Evolutionary conservation across 1,284 basidiomycete genomes (phyloP), one percentile per base, ranked within the genome.

Genomic region (Moesziomyces sp.): DNA sequence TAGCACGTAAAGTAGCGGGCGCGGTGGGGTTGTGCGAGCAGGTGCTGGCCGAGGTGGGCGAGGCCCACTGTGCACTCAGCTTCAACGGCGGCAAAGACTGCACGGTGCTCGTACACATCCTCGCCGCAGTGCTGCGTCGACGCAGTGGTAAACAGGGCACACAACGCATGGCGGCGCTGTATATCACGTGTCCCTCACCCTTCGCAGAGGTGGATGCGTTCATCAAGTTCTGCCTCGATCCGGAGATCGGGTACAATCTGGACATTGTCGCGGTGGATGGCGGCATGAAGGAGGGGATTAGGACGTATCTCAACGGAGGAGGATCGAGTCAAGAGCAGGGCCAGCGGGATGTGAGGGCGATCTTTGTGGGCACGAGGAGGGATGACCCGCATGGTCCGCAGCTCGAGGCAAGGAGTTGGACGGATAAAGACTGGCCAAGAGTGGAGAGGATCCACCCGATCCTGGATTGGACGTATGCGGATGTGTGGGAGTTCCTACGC

Each of bases 81-180:
- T 99, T 97, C 86, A 99, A 99, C 77, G 96, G 96, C 14, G 96
- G 96, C 46, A 99, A 99, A 84, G 96, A 99, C 83, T 98, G 61
- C 84, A 98, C 95, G 0, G 94, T 98, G 13, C 88, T 99, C 23
- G 87, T 98, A 3, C 95, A 97, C 84, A 89, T 99, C 40, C 91
- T 93, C 52, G 90, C 91, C 3, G 92, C 90, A 10, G 83, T 84
- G 6, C 89, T 89, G 14, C 86, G 94, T 55, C 62, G 74, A 4
- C 38, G 88, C 87, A 35, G 46, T n/a, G 45, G 52, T 1, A 2
- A 44, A n/a, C 57, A 6, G 5, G 9, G 16, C 52, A 1, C 24
- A 47, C 19, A 43, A 44, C 8, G 13, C 0, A 91, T 96, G 64
- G 88, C 89, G 11, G 88, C 92, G 2, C 87, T 98, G 57, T 97